Evolutionary conservation across 768 basidiomycete genomes (phyloP).

Genomic region (Pulveroboletus sp.): DNA sequence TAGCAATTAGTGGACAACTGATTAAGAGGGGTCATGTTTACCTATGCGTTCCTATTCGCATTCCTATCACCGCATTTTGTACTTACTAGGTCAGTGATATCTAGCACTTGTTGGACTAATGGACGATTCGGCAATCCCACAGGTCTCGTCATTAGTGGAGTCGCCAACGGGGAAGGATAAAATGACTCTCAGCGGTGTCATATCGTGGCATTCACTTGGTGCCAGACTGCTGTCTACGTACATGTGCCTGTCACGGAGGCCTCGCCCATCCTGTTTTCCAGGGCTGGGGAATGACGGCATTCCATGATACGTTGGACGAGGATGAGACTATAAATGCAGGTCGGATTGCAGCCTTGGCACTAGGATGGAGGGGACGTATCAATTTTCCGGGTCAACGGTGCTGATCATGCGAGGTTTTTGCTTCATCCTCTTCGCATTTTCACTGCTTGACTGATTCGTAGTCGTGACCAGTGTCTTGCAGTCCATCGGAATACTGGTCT

Average conservation of each 20-base stretch:
- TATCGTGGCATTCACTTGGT: not conserved
- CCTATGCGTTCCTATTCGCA: not conserved
- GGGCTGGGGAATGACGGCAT: slow-evolving; percentile 3
- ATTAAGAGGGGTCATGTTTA: no score
- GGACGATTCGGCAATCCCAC: not conserved
- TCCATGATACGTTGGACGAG: not conserved
- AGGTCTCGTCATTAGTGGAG: not conserved
- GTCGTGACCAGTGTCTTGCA: slow-evolving; percentile 6
- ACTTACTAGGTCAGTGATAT: not conserved
- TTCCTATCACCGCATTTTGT: not conserved
- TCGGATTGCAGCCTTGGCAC: not conserved
- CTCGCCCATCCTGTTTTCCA: not conserved
- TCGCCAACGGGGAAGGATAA: not conserved
- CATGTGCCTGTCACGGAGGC: not conserved
- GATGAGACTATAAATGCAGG: slow-evolving; percentile 1
- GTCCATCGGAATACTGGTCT: slow-evolving; percentile 10
- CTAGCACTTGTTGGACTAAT: not conserved
- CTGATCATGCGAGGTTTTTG: slow-evolving; percentile 9
- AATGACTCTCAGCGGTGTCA: not conserved
- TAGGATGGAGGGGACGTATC: slow-evolving; percentile 7
- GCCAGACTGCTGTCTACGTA: not conserved
- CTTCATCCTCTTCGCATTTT: not conserved
- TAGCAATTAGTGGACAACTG: no score
- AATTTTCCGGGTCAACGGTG: slow-evolving; percentile 10
- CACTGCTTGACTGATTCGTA: slow-evolving; percentile 2